Evolutionary conservation across 106 monocot species (phyloP).

Genomic region (Triglochin maritima): DNA sequence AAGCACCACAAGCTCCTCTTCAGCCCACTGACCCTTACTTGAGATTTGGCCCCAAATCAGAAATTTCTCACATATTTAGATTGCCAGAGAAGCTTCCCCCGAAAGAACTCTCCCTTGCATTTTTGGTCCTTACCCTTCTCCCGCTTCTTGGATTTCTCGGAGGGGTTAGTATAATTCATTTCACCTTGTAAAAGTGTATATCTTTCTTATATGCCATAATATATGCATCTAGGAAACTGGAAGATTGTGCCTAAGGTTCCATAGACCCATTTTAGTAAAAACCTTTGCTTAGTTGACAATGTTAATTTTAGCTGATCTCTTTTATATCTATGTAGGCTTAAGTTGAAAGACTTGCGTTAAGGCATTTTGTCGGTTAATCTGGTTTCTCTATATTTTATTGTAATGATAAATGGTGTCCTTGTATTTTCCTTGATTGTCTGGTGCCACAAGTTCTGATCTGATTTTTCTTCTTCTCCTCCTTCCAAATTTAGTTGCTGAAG

Average conservation of each 20-base stretch:
- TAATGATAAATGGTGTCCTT: too few species aligned
- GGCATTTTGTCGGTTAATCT: too few species aligned
- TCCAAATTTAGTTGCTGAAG: constrained; percentile 38
- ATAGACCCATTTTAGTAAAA: too few species aligned
- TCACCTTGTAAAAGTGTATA: neutral
- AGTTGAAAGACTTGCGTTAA: too few species aligned
- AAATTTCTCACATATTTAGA: constrained; percentile 91
- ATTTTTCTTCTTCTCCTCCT: neutral
- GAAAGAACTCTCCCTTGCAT: constrained; percentile 73
- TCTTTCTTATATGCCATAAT: neutral
- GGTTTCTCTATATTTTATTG: too few species aligned
- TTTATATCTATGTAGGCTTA: too few species aligned
- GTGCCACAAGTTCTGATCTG: neutral
- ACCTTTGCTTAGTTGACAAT: too few species aligned
- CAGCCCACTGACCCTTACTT: constrained; percentile 53
- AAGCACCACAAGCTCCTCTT: constrained; percentile 59
- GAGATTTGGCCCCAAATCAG: constrained; percentile 63
- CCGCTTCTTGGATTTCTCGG: constrained; percentile 66
- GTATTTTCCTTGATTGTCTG: too few species aligned
- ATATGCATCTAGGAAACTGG: neutral
- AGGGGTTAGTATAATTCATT: constrained; percentile 42
- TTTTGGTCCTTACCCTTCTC: constrained; percentile 51
- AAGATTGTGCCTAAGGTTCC: too few species aligned
- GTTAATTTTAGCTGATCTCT: too few species aligned
- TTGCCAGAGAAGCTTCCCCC: constrained; percentile 77